Evolutionary conservation across 164 flowering plant species (phyloP).

Genomic region (Santalum album): DNA sequence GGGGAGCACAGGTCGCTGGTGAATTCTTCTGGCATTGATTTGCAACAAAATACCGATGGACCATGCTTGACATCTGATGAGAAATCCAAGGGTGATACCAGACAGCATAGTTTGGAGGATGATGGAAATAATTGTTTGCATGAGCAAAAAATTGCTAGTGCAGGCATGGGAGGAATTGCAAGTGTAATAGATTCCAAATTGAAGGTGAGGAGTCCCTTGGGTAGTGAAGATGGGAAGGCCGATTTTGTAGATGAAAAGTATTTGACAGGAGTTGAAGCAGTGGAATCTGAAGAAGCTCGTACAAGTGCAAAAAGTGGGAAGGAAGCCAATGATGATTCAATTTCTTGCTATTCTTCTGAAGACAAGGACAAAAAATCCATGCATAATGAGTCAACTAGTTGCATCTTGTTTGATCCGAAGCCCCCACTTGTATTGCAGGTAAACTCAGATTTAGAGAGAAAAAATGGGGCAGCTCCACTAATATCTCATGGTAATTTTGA

Average conservation of each 20-base stretch:
- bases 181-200: background rate
- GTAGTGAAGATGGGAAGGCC: no score
- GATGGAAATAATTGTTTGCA: background rate
- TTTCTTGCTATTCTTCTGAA: slow-evolving; percentile 11
- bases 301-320: slow-evolving; percentile 9
- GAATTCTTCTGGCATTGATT: background rate
- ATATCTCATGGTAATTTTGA: background rate
- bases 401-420: no score
- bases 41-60: background rate
- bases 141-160: background rate
- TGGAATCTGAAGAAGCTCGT: slow-evolving; percentile 2
- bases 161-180: background rate
- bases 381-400: background rate
- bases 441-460: no score
- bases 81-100: background rate
- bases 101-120: background rate
- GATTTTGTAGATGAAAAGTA: background rate
- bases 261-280: background rate
- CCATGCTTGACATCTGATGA: background rate
- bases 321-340: slow-evolving; percentile 19
- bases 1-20: background rate
- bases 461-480: background rate
- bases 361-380: slow-evolving; percentile 4
- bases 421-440: no score
- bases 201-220: background rate